These are phyloP conservation scores for Eimeria maxima DNA, from an alignment of 169 alveolate species.

Conservation along the genomic window DNA sequence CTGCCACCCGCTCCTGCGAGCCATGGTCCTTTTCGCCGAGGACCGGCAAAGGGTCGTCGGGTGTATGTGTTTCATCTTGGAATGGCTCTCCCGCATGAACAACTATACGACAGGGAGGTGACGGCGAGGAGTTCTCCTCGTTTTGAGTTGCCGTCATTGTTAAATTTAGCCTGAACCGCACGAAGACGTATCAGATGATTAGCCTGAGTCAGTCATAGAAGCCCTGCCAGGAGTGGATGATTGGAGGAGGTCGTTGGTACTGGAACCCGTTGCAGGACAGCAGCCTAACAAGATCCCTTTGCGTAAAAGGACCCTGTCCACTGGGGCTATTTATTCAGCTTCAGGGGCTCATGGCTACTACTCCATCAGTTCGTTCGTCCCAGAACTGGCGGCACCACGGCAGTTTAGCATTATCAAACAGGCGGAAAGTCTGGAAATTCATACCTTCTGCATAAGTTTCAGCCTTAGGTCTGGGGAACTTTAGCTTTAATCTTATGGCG, in stretches of 20 bases:
- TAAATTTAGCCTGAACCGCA: background rate
- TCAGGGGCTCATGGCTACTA: background rate
- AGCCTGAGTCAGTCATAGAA: background rate
- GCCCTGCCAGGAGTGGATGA: background rate
- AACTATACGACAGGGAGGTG: constrained; percentile 53
- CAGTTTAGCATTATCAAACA: background rate
- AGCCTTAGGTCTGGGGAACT: background rate
- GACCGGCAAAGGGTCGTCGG: background rate
- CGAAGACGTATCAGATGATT: background rate
- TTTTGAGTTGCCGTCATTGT: background rate
- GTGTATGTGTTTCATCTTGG: background rate
- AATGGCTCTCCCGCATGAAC: constrained; percentile 13
- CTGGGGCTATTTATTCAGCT: background rate
- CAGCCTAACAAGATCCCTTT: background rate
- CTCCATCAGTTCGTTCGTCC: background rate
- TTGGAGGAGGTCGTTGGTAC: background rate
- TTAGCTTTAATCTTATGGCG: background rate
- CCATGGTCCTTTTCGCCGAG: background rate
- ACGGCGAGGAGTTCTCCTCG: background rate
- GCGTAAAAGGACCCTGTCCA: background rate
- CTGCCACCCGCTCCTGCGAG: background rate
- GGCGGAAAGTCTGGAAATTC: background rate
- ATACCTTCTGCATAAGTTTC: background rate
- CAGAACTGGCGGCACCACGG: background rate
- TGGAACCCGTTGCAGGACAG: background rate